A percentile compares a stretch with the other conserved stretches of the same genome.
phyloP scores from a whole-genome alignment of 2,329 filamentous ascomycete genomes.

The Exserohilum rostratum region DNA sequence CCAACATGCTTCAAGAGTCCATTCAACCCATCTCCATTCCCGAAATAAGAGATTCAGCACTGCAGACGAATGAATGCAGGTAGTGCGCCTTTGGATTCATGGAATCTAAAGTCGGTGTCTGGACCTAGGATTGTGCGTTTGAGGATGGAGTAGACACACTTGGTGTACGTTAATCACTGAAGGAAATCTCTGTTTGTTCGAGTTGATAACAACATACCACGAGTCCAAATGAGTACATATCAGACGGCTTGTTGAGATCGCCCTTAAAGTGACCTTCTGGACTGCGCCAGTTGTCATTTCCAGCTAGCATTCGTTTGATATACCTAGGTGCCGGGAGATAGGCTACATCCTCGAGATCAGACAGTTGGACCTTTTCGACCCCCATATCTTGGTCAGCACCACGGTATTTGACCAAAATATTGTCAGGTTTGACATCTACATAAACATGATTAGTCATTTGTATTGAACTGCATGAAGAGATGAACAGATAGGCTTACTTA shows the following conservation, averaged over 20 bases:
- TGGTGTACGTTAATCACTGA: slow-evolving; percentile 8
- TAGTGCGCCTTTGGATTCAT: slow-evolving; percentile 28
- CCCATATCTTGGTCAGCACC: slow-evolving; percentile 12
- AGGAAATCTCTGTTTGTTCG: background rate
- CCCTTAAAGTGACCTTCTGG: slow-evolving; percentile 37
- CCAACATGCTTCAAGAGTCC: slow-evolving; percentile 40
- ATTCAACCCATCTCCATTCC: slow-evolving; percentile 1
- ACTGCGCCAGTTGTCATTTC: slow-evolving; percentile 44
- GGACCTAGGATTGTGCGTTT: slow-evolving; percentile 32
- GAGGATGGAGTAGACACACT: slow-evolving; percentile 36
- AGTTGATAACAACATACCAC: slow-evolving; percentile 30
- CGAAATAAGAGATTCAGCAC: slow-evolving; percentile 38
- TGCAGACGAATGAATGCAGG: slow-evolving; percentile 31
- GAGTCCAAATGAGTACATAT: slow-evolving; percentile 39
- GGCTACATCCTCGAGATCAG: slow-evolving; percentile 44
- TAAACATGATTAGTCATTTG: slow-evolving; percentile 8
- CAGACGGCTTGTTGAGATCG: slow-evolving; percentile 36
- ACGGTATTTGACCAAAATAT: slow-evolving; percentile 33
- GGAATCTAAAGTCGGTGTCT: slow-evolving; percentile 32
- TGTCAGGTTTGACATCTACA: slow-evolving; percentile 40
- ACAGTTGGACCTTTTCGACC: slow-evolving; percentile 31
- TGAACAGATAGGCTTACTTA: background rate
- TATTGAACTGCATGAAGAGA: slow-evolving; percentile 3
- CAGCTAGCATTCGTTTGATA: slow-evolving; percentile 38
- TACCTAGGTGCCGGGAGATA: slow-evolving; percentile 41